Base-by-base conservation (phyloP, 2,329 filamentous ascomycete species). In the Colletotrichum sp. region DNA sequence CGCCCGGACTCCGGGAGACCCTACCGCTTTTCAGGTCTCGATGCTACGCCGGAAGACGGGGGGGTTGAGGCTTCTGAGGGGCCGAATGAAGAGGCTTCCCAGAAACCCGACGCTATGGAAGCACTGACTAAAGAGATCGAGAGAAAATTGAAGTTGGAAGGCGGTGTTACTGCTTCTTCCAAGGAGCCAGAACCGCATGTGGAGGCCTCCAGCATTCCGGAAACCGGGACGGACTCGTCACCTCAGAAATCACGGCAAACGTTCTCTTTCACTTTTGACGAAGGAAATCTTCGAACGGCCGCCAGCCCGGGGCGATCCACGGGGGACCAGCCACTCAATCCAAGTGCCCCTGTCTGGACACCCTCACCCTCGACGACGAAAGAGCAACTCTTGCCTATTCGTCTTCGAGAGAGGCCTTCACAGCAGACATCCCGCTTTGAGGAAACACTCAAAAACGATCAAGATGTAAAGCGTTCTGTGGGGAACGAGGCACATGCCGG, bases 1-100 rank as follows among this genome's bases (percentile, higher is more conserved):
- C 36, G 0, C 0, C 36, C 2, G 15, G 8, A 39, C 36, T 39
- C 36, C 15, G 36, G 36, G 15, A 1, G 15, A 39, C 1, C 36
- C 15, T 8, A 5, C 36, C 36, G 0, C 36, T 39, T 18, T 5
- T 18, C 8, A 0, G 36, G 36, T 39, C 36, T 39, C 15, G 15
- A 39, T 18, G 36, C 15, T 39, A 0, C 34, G 4, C 1, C 34
- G 3, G 18, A 10, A 44, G 39, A 0, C 18, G 5, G 9, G 0
- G 5, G 9, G 0, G 5, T 0, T 44, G 3, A 0, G 0, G 0
- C 3, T 44, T 44, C 9, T 12, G 3, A n/a, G 39, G 1, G 1
- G 5, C 39, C 9, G 1, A 0, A 12, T n/a, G 39, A 0, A n/a
- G 3, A 44, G 18, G 39, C 18, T 4, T 44, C 18, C 5, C 39